phyloP scores from a whole-genome alignment of 345 rosid genomes.

The Populus tremula region DNA sequence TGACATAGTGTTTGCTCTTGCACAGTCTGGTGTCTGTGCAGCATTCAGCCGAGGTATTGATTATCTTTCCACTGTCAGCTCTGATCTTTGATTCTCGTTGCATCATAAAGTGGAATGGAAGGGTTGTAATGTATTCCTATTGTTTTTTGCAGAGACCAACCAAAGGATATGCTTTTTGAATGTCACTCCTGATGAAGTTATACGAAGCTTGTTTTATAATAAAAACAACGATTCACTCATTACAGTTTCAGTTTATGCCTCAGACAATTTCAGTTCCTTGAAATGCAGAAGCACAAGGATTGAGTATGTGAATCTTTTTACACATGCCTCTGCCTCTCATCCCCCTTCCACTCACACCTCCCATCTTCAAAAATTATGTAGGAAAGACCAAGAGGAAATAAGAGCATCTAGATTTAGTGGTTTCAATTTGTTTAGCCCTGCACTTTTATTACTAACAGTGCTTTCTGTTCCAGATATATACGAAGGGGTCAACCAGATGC shows the following conservation, averaged over 20 bases:
- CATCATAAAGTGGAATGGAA: background rate
- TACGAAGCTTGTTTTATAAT: slow-evolving; percentile 62
- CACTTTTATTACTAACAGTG: background rate
- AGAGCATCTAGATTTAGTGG: background rate
- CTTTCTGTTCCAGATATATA: slow-evolving; percentile 52
- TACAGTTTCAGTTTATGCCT: slow-evolving; percentile 65
- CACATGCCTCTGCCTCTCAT: background rate
- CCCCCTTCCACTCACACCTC: background rate
- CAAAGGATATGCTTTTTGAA: slow-evolving; percentile 65
- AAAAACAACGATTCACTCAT: slow-evolving; percentile 68
- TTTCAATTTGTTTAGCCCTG: background rate
- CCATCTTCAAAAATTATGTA: background rate
- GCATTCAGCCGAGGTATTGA: slow-evolving; percentile 52
- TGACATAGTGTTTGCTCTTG: slow-evolving; percentile 58
- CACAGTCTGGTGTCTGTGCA: slow-evolving; percentile 59
- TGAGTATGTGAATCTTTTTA: slow-evolving; percentile 36
- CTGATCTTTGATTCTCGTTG: background rate
- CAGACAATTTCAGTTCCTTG: slow-evolving; percentile 60
- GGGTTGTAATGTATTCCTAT: background rate
- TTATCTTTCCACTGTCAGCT: background rate
- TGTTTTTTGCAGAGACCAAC: slow-evolving; percentile 50
- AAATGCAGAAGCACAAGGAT: slow-evolving; percentile 69
- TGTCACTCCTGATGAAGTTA: slow-evolving; percentile 60
- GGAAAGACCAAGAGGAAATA: background rate
- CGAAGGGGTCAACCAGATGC: slow-evolving; percentile 65